Conservation (phyloP, 306 rosid species). For the Cercis canadensis region DNA sequence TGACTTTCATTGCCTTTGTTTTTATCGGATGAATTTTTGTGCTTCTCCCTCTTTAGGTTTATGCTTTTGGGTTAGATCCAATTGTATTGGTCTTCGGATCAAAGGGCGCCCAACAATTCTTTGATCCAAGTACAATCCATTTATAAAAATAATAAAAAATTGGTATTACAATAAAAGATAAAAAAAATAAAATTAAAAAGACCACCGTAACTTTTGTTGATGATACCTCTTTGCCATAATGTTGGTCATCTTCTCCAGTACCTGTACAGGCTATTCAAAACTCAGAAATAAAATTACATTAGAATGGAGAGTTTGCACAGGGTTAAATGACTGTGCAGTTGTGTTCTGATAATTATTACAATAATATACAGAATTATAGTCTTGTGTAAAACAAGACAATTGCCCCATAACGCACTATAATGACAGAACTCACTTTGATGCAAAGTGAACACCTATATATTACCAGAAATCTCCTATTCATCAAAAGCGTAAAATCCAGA, state of each 20-base stretch:
- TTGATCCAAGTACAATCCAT: too few species aligned
- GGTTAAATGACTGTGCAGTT: conserved; percentile 2
- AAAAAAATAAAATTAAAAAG: too few species aligned
- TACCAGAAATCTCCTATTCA: too few species aligned
- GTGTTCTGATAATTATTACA: conserved; percentile 4
- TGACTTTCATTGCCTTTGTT: too few species aligned
- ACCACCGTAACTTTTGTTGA: conserved; percentile 97
- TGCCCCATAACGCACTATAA: not conserved
- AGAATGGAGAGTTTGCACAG: conserved; percentile 20
- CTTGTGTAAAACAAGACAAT: not conserved
- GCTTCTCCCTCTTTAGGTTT: too few species aligned
- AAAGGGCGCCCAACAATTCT: too few species aligned
- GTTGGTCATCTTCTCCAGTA: conserved; percentile 78
- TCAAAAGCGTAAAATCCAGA: too few species aligned
- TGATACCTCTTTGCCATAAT: conserved; percentile 88
- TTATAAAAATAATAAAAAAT: too few species aligned
- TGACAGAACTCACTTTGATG: not conserved
- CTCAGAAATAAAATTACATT: conserved; percentile 17
- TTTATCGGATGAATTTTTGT: too few species aligned
- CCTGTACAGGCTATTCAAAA: conserved; percentile 74
- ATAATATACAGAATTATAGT: conserved; percentile 10
- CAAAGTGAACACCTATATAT: not conserved
- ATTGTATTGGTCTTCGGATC: too few species aligned
- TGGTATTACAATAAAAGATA: too few species aligned
- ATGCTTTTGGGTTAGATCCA: too few species aligned